Base-by-base conservation (phyloP, 768 basidiomycete genomes). In the Termitomyces sp. region DNA sequence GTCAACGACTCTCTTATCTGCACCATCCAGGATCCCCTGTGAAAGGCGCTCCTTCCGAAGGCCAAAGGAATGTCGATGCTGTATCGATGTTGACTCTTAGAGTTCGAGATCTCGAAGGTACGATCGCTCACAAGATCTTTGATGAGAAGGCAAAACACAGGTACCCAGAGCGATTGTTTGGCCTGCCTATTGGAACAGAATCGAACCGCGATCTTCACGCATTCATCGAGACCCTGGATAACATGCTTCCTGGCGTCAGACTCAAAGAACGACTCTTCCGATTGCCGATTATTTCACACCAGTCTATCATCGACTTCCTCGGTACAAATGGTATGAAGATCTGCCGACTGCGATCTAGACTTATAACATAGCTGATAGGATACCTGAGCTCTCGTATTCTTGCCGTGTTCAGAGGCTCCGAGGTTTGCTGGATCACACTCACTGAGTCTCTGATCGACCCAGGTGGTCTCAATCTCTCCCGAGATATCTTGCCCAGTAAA, bases 401-500 rank as follows among this genome's bases (percentile, higher is more conserved):
- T 47, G 61, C 76, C 18, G 62, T 77, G 0, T 71, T 85, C n/a
- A 69, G 80, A 31, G 72, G 68, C 14, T 78, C 80, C 3, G 75
- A 78, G 57, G 68, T 86, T 41, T 67, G 68, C 7, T 66, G 64
- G 48, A 71, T 85, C n/a, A 66, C 72, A 22, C 69, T 87, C 51
- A 72, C 74, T 1, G 72, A 76, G 14, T 80, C 83, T 14, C 66
- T 83, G 55, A 61, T 64, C 12, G 74, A 81, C 52, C 74, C 76
- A 57, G 77, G 79, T 48, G 80, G 81, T 4, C 69, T 85, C 7
- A 82, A 83, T 63, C 61, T 86, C 20, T 75, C 68, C 46, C 70
- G 72, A 18, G 76, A 79, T 39, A 60, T 80, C 32, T 70, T 81
- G 59, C 68, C 72, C 55, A 77, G 82, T 83, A 62, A 62, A 62